Conservation (phyloP, 2,329 filamentous ascomycete genomes). For the Thielaviopsis musarum region DNA sequence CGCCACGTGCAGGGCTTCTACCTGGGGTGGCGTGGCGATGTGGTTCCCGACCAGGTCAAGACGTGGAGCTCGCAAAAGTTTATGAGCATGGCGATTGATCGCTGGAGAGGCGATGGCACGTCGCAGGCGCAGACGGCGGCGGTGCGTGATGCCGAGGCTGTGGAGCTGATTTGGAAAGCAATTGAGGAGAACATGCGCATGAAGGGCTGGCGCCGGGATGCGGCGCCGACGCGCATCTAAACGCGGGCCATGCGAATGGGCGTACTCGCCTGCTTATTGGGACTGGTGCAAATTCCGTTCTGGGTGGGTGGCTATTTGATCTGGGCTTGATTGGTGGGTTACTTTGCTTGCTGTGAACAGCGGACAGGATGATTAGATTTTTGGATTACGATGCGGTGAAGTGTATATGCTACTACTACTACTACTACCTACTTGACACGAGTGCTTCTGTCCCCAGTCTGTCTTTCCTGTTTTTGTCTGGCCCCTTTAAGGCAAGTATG, state of each 20-base stretch:
- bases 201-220: slow-evolving; percentile 67
- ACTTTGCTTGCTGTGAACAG: neutral
- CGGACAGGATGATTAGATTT: slow-evolving; percentile 13
- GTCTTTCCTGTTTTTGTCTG: too few relatives aligned
- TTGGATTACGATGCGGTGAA: neutral
- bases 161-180: slow-evolving; percentile 79
- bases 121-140: slow-evolving; percentile 30
- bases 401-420: too few relatives aligned
- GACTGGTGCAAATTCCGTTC: neutral
- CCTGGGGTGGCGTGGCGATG: slow-evolving; percentile 80
- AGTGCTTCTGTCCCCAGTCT: too few relatives aligned
- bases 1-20: slow-evolving; percentile 74
- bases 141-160: slow-evolving; percentile 83
- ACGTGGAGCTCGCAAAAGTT: slow-evolving; percentile 70
- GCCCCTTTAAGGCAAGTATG: too few relatives aligned
- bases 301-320: neutral
- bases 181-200: slow-evolving; percentile 78
- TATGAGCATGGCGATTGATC: slow-evolving; percentile 62
- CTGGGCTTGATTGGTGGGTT: neutral
- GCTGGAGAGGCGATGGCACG: slow-evolving; percentile 43
- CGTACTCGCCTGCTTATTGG: neutral
- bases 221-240: slow-evolving; percentile 39
- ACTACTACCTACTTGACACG: too few relatives aligned
- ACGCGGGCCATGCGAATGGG: neutral
- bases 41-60: slow-evolving; percentile 58